These are phyloP conservation scores for Penicillium paxilli DNA, from an alignment of 495 filamentous ascomycete species.

Conservation along the genomic window DNA sequence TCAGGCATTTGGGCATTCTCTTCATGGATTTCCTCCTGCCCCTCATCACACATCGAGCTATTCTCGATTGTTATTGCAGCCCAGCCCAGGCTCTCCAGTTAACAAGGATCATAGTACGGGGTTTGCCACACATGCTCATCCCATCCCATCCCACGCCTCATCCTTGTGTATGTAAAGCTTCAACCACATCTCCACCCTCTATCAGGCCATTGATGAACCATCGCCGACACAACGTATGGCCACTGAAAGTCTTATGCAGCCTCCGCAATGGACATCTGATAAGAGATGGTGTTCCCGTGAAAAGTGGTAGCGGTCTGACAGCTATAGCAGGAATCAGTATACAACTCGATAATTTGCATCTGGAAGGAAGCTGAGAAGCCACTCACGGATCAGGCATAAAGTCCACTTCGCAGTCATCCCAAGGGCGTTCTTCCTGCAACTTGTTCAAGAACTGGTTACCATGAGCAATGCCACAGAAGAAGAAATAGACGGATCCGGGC, in stretches of 20 bases:
- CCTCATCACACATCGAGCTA: no score
- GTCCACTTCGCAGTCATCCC: conserved; percentile 17
- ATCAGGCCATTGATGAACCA: not conserved
- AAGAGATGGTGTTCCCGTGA: conserved; percentile 24
- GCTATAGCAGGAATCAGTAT: conserved; percentile 15
- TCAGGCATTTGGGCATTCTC: no score
- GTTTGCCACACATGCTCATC: no score
- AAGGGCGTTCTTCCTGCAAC: not conserved
- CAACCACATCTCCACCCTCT: not conserved
- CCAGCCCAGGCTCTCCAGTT: no score
- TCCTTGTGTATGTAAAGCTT: no score
- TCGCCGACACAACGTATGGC: not conserved
- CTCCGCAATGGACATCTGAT: not conserved
- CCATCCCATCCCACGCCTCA: no score
- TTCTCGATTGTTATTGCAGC: no score
- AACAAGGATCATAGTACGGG: no score
- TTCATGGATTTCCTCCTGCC: no score
- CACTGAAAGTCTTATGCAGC: not conserved
- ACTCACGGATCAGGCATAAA: not conserved
- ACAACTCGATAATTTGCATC: not conserved
- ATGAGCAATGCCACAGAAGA: conserved; percentile 43
- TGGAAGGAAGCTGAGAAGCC: not conserved
- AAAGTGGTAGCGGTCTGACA: conserved; percentile 36
- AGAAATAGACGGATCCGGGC: conserved; percentile 29
- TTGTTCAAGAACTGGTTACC: conserved; percentile 26